Evolutionary conservation across 257 asterid species (phyloP).

Genomic region (Ajuga chamaepitys): DNA sequence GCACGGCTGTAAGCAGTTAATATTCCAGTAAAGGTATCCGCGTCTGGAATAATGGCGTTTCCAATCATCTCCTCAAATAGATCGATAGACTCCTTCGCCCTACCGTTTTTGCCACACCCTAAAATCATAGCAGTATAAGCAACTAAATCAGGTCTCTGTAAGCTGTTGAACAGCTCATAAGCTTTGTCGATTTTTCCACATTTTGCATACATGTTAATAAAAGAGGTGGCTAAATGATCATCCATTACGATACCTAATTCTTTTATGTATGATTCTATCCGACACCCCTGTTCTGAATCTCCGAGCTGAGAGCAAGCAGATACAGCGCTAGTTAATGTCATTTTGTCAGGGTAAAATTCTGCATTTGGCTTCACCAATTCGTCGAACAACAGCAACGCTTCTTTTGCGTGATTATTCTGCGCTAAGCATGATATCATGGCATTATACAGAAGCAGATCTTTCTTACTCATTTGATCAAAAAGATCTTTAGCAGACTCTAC

Average conservation of each 20-base stretch:
- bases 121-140: slow-evolving; percentile 80
- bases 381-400: slow-evolving; percentile 60
- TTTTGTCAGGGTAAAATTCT: slow-evolving; percentile 50
- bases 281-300: slow-evolving; percentile 44
- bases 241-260: slow-evolving; percentile 65
- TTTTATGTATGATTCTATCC: slow-evolving; percentile 50
- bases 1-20: slow-evolving; percentile 62
- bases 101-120: slow-evolving; percentile 85
- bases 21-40: slow-evolving; percentile 59
- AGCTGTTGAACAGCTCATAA: slow-evolving; percentile 35
- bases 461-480: slow-evolving; percentile 30
- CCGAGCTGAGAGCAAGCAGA: slow-evolving; percentile 89
- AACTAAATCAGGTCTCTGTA: slow-evolving; percentile 57
- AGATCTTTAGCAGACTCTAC: slow-evolving; percentile 61
- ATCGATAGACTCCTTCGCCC: slow-evolving; percentile 49
- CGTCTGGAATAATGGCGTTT: slow-evolving; percentile 45
- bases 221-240: slow-evolving; percentile 71
- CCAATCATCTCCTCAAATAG: slow-evolving; percentile 66
- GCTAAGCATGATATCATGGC: slow-evolving; percentile 86
- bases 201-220: slow-evolving; percentile 69
- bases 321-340: slow-evolving; percentile 63
- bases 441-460: slow-evolving; percentile 44
- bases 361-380: slow-evolving; percentile 48
- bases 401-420: slow-evolving; percentile 56
- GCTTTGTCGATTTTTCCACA: slow-evolving; percentile 75